A percentile compares a stretch with the other conserved stretches of the same genome.
These are phyloP conservation scores for Clonostachys solani DNA, from an alignment of 2,329 filamentous ascomycete genomes.

Conservation along the genomic window DNA sequence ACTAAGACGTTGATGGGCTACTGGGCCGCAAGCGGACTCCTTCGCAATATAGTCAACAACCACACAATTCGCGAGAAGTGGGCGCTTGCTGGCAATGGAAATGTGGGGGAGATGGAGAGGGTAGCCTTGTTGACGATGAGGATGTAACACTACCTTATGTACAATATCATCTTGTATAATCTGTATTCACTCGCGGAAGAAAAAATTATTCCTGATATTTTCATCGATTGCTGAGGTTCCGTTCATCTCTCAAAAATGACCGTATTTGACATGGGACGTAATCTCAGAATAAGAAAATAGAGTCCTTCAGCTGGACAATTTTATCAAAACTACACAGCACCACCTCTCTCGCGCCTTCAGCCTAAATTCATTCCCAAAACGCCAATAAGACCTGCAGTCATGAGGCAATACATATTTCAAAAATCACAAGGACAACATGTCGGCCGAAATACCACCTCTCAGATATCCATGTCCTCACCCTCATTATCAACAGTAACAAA, in stretches of 20 bases:
- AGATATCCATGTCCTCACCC: slow-evolving; percentile 42
- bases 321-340: neutral
- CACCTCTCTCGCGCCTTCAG: too few species aligned
- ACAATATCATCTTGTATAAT: too few species aligned
- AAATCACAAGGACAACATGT: neutral
- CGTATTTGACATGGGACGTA: neutral
- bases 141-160: slow-evolving; percentile 24
- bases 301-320: neutral
- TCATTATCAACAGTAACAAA: slow-evolving; percentile 61
- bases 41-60: slow-evolving; percentile 68
- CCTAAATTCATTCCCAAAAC: too few species aligned
- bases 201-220: too few species aligned
- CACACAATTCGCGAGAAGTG: slow-evolving; percentile 74
- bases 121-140: slow-evolving; percentile 46
- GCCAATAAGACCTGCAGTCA: neutral
- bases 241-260: too few species aligned
- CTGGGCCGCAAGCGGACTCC: slow-evolving; percentile 80
- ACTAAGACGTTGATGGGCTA: slow-evolving; percentile 84
- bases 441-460: neutral
- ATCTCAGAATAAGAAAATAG: neutral
- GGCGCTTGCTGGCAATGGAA: slow-evolving; percentile 75
- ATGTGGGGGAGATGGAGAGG: slow-evolving; percentile 83
- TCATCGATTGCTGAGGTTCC: too few species aligned
- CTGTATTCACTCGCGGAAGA: too few species aligned
- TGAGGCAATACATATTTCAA: slow-evolving; percentile 2